Base-by-base conservation (phyloP, 2,329 filamentous ascomycete species). In the Bipolaris oryzae region DNA sequence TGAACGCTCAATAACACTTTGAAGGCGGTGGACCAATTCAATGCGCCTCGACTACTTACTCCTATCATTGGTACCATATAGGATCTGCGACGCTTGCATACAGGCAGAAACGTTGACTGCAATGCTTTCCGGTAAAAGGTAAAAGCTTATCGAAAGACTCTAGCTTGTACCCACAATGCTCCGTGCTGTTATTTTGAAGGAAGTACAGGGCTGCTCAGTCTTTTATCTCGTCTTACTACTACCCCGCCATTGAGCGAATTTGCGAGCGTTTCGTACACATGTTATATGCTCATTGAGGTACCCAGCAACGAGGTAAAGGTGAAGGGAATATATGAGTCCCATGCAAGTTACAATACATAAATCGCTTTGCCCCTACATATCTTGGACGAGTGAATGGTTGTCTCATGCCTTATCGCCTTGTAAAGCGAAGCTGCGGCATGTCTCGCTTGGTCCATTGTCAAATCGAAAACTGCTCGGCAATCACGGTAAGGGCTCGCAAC, bases 211-310 rank as follows among this genome's bases (percentile, higher is more conserved):
- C 16, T 23, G 46, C 23, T 28, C 10, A 13, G 25, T 33, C 1
- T 21, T 18, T 4, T 38, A n/a, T 25, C 7, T 23, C 11, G 20
- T 20, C 18, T 51, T 25, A 15, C 43, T 25, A 15, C 43, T 56
- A 53, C 54, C 50, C 54, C 54, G 60, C 60, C 44, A 42, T 43
- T 68, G 66, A 68, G 64, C 39, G 46, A 64, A 54, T 67, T 67
- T 67, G 66, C 59, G 62, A 60, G 50, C 56, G 31, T 67, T 66
- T 55, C 34, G 23, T 34, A 34, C 53, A 41, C 23, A 28, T 5
- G 37, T 50, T 39, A 53, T 16, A 49, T 50, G 52, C 55, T 58
- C 50, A 55, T 44, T 37, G 52, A 31, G 41, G 61, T 55, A 38
- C 47, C 53, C 49, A 38, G 43, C 35, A 52, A 20, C 10, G 5